Evolutionary conservation across 345 rosid species (phyloP).

Genomic region (Mallotus nudiflorus): DNA sequence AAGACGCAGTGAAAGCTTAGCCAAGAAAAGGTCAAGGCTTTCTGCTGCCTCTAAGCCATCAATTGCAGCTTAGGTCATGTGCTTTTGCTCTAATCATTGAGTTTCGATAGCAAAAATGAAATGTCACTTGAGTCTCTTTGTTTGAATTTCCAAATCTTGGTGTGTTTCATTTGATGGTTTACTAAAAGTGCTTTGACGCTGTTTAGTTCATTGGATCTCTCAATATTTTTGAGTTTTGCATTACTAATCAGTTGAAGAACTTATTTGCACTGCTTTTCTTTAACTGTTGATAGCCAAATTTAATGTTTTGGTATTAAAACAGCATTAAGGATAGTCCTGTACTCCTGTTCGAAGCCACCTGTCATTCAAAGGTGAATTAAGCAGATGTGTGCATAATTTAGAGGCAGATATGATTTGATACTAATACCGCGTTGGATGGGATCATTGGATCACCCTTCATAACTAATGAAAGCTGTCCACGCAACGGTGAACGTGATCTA

Average conservation of each 20-base stretch:
- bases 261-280: too few species aligned
- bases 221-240: not conserved
- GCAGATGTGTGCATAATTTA: too few species aligned
- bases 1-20: slow-evolving; percentile 32
- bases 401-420: too few species aligned
- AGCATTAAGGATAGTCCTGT: too few species aligned
- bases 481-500: too few species aligned
- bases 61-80: slow-evolving; percentile 17
- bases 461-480: too few species aligned
- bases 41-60: slow-evolving; percentile 35
- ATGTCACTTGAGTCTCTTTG: not conserved
- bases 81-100: not conserved
- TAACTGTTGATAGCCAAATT: too few species aligned
- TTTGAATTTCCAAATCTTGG: not conserved
- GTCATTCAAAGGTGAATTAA: too few species aligned
- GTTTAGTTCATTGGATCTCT: not conserved
- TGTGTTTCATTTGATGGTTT: not conserved
- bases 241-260: not conserved
- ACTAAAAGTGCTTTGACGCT: not conserved
- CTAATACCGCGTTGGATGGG: too few species aligned
- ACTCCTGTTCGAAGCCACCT: too few species aligned
- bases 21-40: slow-evolving; percentile 29
- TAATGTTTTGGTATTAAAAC: too few species aligned
- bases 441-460: too few species aligned
- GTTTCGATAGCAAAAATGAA: slow-evolving; percentile 15